Base-by-base conservation (phyloP, 371 early-diverging fungal species). In the Actinomortierella ambigua region DNA sequence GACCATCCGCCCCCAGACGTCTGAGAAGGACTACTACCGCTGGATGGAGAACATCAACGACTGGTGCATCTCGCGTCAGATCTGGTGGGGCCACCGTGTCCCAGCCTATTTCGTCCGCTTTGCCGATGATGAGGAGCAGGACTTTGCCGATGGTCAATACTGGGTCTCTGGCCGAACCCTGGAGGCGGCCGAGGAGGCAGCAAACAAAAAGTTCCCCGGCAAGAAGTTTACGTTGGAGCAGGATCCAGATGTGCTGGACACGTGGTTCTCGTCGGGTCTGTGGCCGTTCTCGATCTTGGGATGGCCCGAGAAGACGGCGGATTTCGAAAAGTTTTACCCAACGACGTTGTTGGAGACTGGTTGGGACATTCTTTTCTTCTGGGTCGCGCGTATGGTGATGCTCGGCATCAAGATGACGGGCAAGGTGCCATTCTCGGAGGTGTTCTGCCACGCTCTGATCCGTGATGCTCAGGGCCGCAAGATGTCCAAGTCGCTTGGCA, bases 311-410 rank as follows among this genome's bases (percentile, higher is more conserved):
- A 49, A 90, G 81, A 96, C 97, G 9, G 78, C 79, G 1, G 98
- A 99, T 80, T 77, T 95, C 55, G 75, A 87, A 50, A 85, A 81
- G 50, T 98, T 92, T 82, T 99, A 95, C 75, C 99, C 99, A 13
- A 93, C 93, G 44, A 79, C 91, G 6, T 65, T 99, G 26, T 82
- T 99, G 28, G 99, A 99, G 81, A 99, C 99, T 57, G 99, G 99
- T 18, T 92, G 92, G 89, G 99, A 99, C 82, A 99, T 99, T 81
- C 77, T 99, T 57, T 99, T 99, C 91, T 99, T 99, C 89, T 99
- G 99, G 99, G 99, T 99, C 41, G 99, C 99, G 4, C 89, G 99
- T 65, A 99, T 99, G 99, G 98, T 99, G 40, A 99, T 99, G 99
- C 77, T 99, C 57, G 94, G 98, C 68, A 88, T 95, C 59, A 93